Percentiles rank a stretch among this genome's conserved stretches.
Conservation (phyloP, 768 basidiomycete species). For the Mycena metata region DNA sequence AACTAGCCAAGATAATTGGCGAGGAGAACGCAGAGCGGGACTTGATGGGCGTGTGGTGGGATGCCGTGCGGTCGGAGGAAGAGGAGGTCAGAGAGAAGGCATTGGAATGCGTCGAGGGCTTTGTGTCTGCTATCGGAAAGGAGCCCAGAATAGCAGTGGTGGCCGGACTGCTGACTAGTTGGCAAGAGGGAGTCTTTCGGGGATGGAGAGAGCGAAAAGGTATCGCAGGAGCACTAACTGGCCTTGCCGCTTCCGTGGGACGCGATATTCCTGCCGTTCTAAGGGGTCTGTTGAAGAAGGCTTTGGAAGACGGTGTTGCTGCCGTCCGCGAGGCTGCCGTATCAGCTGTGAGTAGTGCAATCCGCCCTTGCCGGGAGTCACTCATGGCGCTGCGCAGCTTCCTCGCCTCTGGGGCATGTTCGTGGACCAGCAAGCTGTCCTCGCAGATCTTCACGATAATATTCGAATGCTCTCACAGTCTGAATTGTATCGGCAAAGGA, state of each 20-base stretch:
- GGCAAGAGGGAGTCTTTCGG: constrained; percentile 69
- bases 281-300: constrained; percentile 67
- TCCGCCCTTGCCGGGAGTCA: constrained; percentile 27
- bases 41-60: constrained; percentile 80
- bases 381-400: constrained; percentile 55
- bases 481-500: constrained; percentile 68
- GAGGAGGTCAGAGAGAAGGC: constrained; percentile 83
- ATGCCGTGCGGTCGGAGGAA: constrained; percentile 64
- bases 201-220: constrained; percentile 88
- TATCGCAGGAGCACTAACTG: constrained; percentile 69
- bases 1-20: constrained; percentile 89
- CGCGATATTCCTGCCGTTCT: constrained; percentile 61
- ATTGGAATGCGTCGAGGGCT: constrained; percentile 72
- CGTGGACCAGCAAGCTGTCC: constrained; percentile 49
- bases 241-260: constrained; percentile 58
- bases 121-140: constrained; percentile 66
- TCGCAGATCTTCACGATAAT: constrained; percentile 56
- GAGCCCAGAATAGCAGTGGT: constrained; percentile 62
- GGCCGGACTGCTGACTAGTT: constrained; percentile 61
- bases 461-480: constrained; percentile 62
- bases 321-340: constrained; percentile 87
- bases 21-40: constrained; percentile 74
- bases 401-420: constrained; percentile 60
- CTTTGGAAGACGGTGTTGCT: constrained; percentile 84
- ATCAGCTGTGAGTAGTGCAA: constrained; percentile 63